These are phyloP conservation scores for Syncephalastrum racemosum DNA, from an alignment of 371 early-diverging fungal species.

Conservation along the genomic window DNA sequence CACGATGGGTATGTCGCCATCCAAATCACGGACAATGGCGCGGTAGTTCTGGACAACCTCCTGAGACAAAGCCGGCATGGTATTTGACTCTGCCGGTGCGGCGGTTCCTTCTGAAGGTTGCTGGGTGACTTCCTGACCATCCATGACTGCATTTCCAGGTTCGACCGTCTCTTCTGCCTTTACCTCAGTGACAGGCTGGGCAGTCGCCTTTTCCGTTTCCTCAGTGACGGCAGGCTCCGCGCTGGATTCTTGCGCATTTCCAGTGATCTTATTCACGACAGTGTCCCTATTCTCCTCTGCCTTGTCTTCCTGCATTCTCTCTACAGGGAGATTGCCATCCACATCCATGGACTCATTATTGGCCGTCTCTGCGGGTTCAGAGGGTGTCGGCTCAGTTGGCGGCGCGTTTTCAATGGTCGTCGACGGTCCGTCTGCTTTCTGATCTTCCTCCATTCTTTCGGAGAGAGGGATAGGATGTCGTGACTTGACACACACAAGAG, in stretches of 20 bases:
- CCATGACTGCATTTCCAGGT: background rate
- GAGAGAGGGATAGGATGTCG: no score
- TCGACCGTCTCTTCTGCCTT: background rate
- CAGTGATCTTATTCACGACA: background rate
- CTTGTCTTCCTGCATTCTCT: background rate
- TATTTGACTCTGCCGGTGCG: background rate
- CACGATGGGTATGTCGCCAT: constrained; percentile 14
- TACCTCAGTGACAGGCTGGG: constrained; percentile 1
- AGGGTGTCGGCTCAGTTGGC: no score
- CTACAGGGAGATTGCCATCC: constrained; percentile 18
- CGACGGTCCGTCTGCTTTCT: no score
- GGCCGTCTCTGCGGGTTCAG: no score
- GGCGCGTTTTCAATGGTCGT: no score
- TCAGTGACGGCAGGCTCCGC: background rate
- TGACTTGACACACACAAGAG: constrained; percentile 57
- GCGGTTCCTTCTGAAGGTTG: background rate
- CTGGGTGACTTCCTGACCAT: background rate
- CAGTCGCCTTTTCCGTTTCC: background rate
- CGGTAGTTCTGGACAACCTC: constrained; percentile 16
- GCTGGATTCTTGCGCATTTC: background rate
- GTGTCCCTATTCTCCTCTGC: background rate
- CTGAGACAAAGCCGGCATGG: background rate
- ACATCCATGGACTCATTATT: constrained; percentile 14
- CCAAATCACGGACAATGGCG: constrained; percentile 11
- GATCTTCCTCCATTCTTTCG: no score